Evolutionary conservation across 1,284 basidiomycete species (phyloP).

Genomic region (Prillingera fragicola): DNA sequence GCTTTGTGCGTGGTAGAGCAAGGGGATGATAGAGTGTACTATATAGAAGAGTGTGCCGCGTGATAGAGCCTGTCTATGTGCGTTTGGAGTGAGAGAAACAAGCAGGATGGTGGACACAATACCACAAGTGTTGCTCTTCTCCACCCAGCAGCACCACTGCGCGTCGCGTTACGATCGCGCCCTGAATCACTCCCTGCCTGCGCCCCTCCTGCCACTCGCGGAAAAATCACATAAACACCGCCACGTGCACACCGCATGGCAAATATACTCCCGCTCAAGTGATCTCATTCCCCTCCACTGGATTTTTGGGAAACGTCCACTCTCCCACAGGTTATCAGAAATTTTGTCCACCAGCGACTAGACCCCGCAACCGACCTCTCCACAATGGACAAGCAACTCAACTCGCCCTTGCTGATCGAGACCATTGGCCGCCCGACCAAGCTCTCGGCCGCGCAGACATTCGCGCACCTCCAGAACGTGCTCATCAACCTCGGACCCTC

Average conservation of each 20-base stretch:
- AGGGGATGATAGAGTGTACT: not conserved
- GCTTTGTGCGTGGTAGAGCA: not conserved
- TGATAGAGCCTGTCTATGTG: too few species aligned
- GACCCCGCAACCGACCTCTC: too few species aligned
- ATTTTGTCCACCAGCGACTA: too few species aligned
- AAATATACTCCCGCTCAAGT: too few species aligned
- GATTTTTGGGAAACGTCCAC: too few species aligned
- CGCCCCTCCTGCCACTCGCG: not conserved
- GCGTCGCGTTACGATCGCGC: not conserved
- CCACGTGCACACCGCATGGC: too few species aligned
- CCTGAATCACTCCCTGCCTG: too few species aligned
- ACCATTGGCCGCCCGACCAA: conserved; percentile 26
- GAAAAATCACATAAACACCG: not conserved
- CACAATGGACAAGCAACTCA: conserved; percentile 44
- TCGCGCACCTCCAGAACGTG: conserved; percentile 31
- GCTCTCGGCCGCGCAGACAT: conserved; percentile 26
- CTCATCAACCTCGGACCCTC: conserved; percentile 24
- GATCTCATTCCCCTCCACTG: too few species aligned
- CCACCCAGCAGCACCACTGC: too few species aligned
- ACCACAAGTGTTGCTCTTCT: too few species aligned
- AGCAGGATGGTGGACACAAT: not conserved
- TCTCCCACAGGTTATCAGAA: too few species aligned
- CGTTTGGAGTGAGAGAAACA: too few species aligned
- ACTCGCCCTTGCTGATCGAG: conserved; percentile 39
- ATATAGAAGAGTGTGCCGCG: not conserved